Evolutionary conservation across 345 rosid genomes (phyloP), one percentile per base, ranked within the genome.

Genomic region (Populus nigra): DNA sequence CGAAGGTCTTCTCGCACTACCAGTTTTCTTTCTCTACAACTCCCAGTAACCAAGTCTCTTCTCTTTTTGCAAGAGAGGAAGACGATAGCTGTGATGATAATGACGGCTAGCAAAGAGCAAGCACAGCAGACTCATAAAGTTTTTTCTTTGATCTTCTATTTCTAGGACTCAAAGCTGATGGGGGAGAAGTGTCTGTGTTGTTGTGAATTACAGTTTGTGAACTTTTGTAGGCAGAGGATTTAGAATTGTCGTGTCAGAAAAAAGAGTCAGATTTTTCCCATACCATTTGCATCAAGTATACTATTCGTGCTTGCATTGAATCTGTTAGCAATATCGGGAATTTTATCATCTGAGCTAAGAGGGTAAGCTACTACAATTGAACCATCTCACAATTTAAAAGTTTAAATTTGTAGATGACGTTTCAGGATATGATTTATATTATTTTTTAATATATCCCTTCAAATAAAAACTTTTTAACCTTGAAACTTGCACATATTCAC

Each of bases 161-260:
- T 55, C 16, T 8, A 57, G 86, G 62, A 66, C 65, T 31, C 57
- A 76, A 6, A 65, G 70, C n/a, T 20, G 83, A 80, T 22, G 77
- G 75, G 41, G 79, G 79, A 20, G 77, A 31, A 20, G 23, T 63
- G 5, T 49, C 49, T 23, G 76, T 50, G 18, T 71, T 74, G 45
- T 31, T 67, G 23, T 68, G 84, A 80, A 83, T 74, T 50, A 33
- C 69, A 63, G 87, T 85, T 47, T 83, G 78, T 4, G 80, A 84
- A 73, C 81, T 88, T 16, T n/a, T 73, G 80, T 43, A 9, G 73
- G 31, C 67, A 86, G 35, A 63, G 90, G 90, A 63, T 88, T 75
- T 65, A 86, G 83, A 79, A 90, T 71, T 6, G 93, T 90, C 22
- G 91, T 88, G 61, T 80, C 83, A 47, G 88, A 84, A 63, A 53